phyloP scores from a whole-genome alignment of 768 basidiomycete genomes.

The Cyathus striatus region DNA sequence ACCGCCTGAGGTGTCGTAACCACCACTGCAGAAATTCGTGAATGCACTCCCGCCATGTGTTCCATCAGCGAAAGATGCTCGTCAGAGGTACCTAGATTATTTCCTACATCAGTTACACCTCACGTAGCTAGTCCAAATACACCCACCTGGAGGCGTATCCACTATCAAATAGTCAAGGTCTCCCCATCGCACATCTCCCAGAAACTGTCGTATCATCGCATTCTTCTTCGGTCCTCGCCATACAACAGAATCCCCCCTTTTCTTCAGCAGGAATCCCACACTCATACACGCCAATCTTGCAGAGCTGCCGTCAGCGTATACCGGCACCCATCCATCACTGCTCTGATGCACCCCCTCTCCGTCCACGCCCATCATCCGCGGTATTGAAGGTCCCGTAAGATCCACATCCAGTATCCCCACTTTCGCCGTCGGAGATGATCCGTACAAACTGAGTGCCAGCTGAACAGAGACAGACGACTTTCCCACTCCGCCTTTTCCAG shows the following conservation, averaged over 20 bases:
- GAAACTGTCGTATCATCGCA: conserved; percentile 94
- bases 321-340: conserved; percentile 96
- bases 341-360: conserved; percentile 87
- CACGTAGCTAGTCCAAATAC: conserved; percentile 1
- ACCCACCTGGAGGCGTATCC: conserved; percentile 93
- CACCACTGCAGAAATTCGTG: conserved; percentile 76
- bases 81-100: conserved; percentile 86
- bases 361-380: conserved; percentile 91
- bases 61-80: conserved; percentile 96
- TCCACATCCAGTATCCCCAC: conserved; percentile 94
- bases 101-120: conserved; percentile 5
- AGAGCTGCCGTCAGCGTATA: conserved; percentile 80
- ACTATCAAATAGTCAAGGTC: conserved; percentile 89
- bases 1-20: conserved; percentile 98
- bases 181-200: conserved; percentile 94
- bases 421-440: conserved; percentile 56
- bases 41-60: conserved; percentile 82
- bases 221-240: conserved; percentile 99
- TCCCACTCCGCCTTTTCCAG: conserved; percentile 97
- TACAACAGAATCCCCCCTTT: conserved; percentile 88
- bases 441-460: conserved; percentile 82
- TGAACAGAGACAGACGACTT: conserved; percentile 96
- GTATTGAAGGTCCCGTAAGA: conserved; percentile 91
- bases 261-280: conserved; percentile 90
- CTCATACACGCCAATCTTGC: conserved; percentile 90